Conservation (phyloP, 2,329 filamentous ascomycete genomes). For the Clarireedia homoeocarpa region DNA sequence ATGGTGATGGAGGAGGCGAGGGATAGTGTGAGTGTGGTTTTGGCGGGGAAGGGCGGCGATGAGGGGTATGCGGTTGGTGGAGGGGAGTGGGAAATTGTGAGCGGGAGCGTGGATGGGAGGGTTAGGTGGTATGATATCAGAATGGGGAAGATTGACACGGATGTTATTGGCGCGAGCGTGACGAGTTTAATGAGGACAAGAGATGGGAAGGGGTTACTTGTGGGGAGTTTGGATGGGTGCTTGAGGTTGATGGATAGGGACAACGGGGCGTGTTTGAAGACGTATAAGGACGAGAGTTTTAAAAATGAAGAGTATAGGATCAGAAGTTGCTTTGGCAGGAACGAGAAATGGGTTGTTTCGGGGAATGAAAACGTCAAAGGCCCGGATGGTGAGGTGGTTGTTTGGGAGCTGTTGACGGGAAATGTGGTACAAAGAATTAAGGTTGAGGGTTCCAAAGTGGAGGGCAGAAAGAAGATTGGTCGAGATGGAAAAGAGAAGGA, state of each 20-base stretch:
- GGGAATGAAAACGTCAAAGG: slow-evolving; percentile 57
- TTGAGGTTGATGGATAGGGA: slow-evolving; percentile 74
- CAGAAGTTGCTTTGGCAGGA: slow-evolving; percentile 52
- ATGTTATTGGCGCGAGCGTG: slow-evolving; percentile 64
- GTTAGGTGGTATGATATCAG: slow-evolving; percentile 77
- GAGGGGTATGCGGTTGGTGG: slow-evolving; percentile 61
- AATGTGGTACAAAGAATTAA: slow-evolving; percentile 55
- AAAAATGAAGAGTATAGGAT: slow-evolving; percentile 32
- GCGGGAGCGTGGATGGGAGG: slow-evolving; percentile 77
- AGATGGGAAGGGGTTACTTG: slow-evolving; percentile 67
- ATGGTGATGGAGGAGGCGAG: slow-evolving; percentile 66
- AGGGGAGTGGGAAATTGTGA: slow-evolving; percentile 52
- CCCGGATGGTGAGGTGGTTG: slow-evolving; percentile 40
- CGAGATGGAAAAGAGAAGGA: slow-evolving; percentile 53
- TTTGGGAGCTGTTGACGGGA: slow-evolving; percentile 79
- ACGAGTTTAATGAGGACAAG: slow-evolving; percentile 65
- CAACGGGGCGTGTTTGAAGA: slow-evolving; percentile 64
- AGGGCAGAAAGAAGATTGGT: slow-evolving; percentile 43
- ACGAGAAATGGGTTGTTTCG: slow-evolving; percentile 69
- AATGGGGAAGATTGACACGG: slow-evolving; percentile 61
- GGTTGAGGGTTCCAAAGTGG: slow-evolving; percentile 30
- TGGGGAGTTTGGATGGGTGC: slow-evolving; percentile 67
- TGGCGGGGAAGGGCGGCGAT: slow-evolving; percentile 38
- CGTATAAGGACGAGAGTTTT: slow-evolving; percentile 49
- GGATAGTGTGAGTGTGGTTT: slow-evolving; percentile 50